Conservation (phyloP, 1,284 basidiomycete genomes). For the Leccinum subspadiceum region DNA sequence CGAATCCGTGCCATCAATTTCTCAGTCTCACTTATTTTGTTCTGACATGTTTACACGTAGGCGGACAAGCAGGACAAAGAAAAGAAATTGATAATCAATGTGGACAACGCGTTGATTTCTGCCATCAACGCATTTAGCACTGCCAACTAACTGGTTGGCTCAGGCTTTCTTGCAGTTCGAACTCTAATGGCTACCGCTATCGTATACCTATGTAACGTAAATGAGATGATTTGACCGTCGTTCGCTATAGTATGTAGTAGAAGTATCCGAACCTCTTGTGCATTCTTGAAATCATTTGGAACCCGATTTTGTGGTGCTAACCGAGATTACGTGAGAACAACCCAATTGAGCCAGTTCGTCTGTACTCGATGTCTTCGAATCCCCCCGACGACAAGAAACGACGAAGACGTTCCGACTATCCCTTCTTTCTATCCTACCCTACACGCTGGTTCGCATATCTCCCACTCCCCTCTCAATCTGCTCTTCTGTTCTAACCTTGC, state of each 20-base stretch:
- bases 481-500: slow-evolving; percentile 6
- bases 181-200: neutral
- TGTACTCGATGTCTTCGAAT: neutral
- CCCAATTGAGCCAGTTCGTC: neutral
- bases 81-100: neutral
- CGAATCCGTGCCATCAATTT: neutral
- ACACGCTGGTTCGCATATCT: slow-evolving; percentile 61
- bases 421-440: slow-evolving; percentile 57
- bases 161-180: neutral
- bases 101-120: neutral
- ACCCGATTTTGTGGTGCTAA: neutral
- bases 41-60: neutral
- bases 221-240: neutral
- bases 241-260: neutral
- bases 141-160: neutral
- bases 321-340: neutral
- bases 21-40: neutral
- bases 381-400: slow-evolving; percentile 21
- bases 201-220: neutral
- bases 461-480: neutral
- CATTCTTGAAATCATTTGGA: slow-evolving; percentile 3
- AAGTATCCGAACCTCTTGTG: neutral
- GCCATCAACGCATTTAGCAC: neutral
- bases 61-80: neutral
- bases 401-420: slow-evolving; percentile 52